phyloP scores from a whole-genome alignment of 768 basidiomycete species.

The Lepiota venenata region DNA sequence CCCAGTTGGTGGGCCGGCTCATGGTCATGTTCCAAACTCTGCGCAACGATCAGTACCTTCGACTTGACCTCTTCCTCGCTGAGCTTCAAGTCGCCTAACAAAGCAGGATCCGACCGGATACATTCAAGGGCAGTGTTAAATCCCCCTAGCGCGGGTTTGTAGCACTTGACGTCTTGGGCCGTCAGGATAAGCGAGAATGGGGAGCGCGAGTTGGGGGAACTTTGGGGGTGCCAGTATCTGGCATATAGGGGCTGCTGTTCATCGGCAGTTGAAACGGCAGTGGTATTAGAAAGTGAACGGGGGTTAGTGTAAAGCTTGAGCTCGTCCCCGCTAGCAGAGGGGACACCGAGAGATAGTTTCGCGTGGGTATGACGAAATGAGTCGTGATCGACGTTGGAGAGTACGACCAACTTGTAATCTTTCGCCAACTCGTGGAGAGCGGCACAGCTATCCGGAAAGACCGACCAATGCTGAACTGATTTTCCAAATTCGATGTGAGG shows the following conservation, averaged over 20 bases:
- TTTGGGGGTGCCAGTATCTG: slow-evolving; percentile 42
- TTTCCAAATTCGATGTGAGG: slow-evolving; percentile 50
- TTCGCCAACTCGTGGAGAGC: slow-evolving; percentile 59
- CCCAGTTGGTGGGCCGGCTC: slow-evolving; percentile 56
- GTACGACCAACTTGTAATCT: slow-evolving; percentile 65
- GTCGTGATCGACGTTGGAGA: slow-evolving; percentile 70
- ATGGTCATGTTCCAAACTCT: slow-evolving; percentile 66
- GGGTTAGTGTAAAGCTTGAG: slow-evolving; percentile 24
- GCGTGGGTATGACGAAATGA: slow-evolving; percentile 61
- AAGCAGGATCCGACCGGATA: slow-evolving; percentile 34
- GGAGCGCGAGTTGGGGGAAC: slow-evolving; percentile 40
- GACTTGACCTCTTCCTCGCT: slow-evolving; percentile 32
- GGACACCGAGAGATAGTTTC: slow-evolving; percentile 43
- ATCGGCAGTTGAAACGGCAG: neutral
- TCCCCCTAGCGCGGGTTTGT: slow-evolving; percentile 63
- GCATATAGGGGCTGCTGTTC: slow-evolving; percentile 2
- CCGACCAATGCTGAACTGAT: slow-evolving; percentile 59
- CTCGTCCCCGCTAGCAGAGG: slow-evolving; percentile 15
- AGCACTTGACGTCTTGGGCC: slow-evolving; percentile 69
- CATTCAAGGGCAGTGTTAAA: slow-evolving; percentile 48
- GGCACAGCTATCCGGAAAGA: slow-evolving; percentile 62
- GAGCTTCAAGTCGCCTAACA: slow-evolving; percentile 29
- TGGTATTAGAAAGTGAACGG: slow-evolving; percentile 17
- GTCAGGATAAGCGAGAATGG: slow-evolving; percentile 67
- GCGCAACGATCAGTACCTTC: slow-evolving; percentile 62